Conservation (phyloP, 495 filamentous ascomycete genomes). For the Pyronema omphalodes region DNA sequence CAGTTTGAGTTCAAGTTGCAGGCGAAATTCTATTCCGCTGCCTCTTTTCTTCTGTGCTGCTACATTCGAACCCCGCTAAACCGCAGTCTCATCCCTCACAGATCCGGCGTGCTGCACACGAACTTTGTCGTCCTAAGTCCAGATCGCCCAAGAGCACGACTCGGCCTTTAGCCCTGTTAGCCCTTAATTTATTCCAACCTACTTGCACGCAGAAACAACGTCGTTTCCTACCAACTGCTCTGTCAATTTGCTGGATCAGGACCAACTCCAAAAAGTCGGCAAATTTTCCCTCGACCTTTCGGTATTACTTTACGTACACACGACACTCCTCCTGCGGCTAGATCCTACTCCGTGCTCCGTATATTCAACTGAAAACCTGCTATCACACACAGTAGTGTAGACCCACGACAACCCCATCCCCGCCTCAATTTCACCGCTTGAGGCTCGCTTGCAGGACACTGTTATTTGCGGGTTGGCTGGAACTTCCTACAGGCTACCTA, state of each 20-base stretch:
- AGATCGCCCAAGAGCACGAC: not conserved
- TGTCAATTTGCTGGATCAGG: not conserved
- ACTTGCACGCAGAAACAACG: not conserved
- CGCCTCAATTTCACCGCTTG: not conserved
- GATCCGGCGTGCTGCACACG: not conserved
- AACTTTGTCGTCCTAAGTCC: not conserved
- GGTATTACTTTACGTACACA: not conserved
- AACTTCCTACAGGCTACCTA: not conserved
- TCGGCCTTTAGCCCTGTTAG: not conserved
- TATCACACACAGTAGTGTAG: not conserved
- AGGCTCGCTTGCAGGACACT: not conserved
- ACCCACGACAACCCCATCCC: not conserved
- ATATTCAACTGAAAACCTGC: not conserved
- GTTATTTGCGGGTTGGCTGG: not conserved
- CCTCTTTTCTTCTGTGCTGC: not conserved
- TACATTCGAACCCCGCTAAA: not conserved
- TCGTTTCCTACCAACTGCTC: not conserved
- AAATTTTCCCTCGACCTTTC: not conserved
- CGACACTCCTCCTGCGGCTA: not conserved
- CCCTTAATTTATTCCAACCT: not conserved
- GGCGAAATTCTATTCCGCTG: not conserved
- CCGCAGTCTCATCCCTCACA: conserved; percentile 1
- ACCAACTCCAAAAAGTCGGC: not conserved
- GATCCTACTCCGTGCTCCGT: not conserved
- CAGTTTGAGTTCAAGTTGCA: not conserved